These are phyloP conservation scores for Hymenotorrendiella dingleyae DNA, from an alignment of 2,329 filamentous ascomycete genomes.

Conservation along the genomic window DNA sequence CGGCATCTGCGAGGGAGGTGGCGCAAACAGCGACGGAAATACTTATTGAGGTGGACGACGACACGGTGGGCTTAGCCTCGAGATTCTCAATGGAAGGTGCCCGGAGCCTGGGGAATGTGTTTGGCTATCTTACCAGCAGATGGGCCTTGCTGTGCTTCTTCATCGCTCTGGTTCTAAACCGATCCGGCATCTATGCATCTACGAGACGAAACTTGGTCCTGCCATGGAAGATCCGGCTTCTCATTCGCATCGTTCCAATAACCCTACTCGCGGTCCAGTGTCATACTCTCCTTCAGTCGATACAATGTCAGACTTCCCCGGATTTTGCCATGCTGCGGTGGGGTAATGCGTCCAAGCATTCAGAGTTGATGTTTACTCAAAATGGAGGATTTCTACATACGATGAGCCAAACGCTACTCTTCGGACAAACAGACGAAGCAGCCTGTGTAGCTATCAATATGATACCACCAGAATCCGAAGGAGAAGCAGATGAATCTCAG, in stretches of 20 bases:
- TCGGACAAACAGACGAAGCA: constrained; percentile 66
- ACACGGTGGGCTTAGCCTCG: constrained; percentile 36
- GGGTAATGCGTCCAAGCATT: constrained; percentile 58
- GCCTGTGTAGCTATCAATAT: constrained; percentile 74
- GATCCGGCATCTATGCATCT: constrained; percentile 89
- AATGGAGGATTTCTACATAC: constrained; percentile 65
- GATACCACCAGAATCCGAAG: constrained; percentile 48
- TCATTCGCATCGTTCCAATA: constrained; percentile 67
- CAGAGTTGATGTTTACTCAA: constrained; percentile 64
- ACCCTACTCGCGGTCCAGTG: constrained; percentile 64
- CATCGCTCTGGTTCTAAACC: constrained; percentile 81
- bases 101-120: constrained; percentile 75
- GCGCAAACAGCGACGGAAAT: constrained; percentile 23
- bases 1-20: constrained; percentile 32
- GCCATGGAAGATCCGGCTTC: constrained; percentile 63
- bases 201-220: constrained; percentile 75
- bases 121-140: constrained; percentile 83
- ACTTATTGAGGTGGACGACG: constrained; percentile 35
- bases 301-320: constrained; percentile 85
- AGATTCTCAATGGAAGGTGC: constrained; percentile 52
- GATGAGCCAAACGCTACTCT: constrained; percentile 64
- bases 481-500: constrained; percentile 31
- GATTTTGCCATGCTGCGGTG: constrained; percentile 65
- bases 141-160: constrained; percentile 88
- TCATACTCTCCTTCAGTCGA: constrained; percentile 67